phyloP scores from a whole-genome alignment of 345 rosid species.

The Bruguiera sexangula region DNA sequence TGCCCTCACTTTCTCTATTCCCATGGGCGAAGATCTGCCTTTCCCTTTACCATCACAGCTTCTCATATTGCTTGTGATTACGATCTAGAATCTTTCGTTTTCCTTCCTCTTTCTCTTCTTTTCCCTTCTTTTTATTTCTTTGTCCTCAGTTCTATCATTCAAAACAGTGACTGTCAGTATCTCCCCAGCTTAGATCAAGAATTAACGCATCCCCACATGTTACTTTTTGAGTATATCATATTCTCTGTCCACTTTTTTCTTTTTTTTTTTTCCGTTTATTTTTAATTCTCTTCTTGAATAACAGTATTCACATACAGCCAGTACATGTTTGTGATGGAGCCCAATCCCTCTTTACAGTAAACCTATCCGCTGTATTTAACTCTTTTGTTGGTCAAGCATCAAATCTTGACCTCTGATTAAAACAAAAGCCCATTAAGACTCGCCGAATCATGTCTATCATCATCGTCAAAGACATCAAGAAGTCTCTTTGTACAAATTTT shows the following conservation, averaged over 20 bases:
- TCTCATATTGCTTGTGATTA: conserved; percentile 43
- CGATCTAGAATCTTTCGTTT: conserved; percentile 52
- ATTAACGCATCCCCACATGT: conserved; percentile 39
- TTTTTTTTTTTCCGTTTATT: not conserved
- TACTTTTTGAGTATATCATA: conserved; percentile 16
- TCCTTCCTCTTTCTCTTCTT: not conserved
- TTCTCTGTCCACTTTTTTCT: not conserved
- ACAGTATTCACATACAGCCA: too few relatives aligned
- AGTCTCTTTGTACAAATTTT: too few relatives aligned
- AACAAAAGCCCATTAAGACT: too few relatives aligned
- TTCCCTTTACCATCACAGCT: conserved; percentile 18
- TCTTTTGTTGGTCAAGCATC: too few relatives aligned
- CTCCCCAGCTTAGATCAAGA: conserved; percentile 22
- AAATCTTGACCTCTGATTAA: too few relatives aligned
- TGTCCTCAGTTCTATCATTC: conserved; percentile 2
- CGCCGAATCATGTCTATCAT: too few relatives aligned
- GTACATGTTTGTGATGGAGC: too few relatives aligned
- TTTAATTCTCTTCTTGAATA: not conserved
- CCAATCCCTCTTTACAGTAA: too few relatives aligned
- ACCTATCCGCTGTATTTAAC: too few relatives aligned
- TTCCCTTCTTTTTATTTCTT: conserved; percentile 6
- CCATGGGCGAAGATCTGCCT: conserved; percentile 51
- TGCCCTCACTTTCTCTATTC: conserved; percentile 51
- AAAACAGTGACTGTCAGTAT: conserved; percentile 18
- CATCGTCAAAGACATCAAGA: too few relatives aligned